Percentiles rank a stretch among this genome's conserved stretches.
Conservation (phyloP, 169 alveolate species). For the Cryptosporidium baileyi region DNA sequence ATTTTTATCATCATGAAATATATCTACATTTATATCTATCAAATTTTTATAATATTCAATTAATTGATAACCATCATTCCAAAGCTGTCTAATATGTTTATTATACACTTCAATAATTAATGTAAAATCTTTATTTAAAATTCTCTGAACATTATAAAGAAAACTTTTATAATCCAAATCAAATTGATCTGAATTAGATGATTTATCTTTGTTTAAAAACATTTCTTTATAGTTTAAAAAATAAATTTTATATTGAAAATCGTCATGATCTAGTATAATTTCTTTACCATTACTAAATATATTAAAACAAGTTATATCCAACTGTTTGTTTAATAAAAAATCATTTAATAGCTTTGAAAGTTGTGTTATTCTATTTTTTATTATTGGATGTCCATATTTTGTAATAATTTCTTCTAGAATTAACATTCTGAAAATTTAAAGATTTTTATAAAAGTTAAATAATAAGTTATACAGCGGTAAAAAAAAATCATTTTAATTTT, state of each 20-base stretch:
- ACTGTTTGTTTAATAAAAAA: background rate
- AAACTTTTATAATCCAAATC: background rate
- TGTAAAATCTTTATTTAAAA: too few species aligned
- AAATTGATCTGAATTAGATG: background rate
- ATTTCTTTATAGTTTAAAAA: background rate
- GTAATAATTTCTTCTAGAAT: slow-evolving; percentile 16
- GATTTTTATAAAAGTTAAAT: too few species aligned
- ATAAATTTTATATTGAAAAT: slow-evolving; percentile 23
- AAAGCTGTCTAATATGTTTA: slow-evolving; percentile 8
- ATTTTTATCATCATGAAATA: background rate
- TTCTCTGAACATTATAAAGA: background rate
- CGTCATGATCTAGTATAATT: slow-evolving; percentile 27
- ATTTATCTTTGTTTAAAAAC: background rate
- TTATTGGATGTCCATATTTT: slow-evolving; percentile 13
- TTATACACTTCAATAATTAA: slow-evolving; percentile 22
- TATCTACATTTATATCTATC: background rate
- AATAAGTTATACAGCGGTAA: background rate
- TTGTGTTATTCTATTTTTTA: slow-evolving; percentile 10
- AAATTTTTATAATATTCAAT: slow-evolving; percentile 27
- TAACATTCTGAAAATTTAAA: too few species aligned
- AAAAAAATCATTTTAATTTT: background rate
- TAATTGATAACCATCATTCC: slow-evolving; percentile 63
- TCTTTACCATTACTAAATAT: slow-evolving; percentile 1
- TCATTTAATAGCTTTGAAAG: background rate
- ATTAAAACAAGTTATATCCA: background rate